A percentile compares a stretch with the other conserved stretches of the same genome.
Evolutionary conservation across 2,329 filamentous ascomycete species (phyloP).

Genomic region (Neurospora sp.): DNA sequence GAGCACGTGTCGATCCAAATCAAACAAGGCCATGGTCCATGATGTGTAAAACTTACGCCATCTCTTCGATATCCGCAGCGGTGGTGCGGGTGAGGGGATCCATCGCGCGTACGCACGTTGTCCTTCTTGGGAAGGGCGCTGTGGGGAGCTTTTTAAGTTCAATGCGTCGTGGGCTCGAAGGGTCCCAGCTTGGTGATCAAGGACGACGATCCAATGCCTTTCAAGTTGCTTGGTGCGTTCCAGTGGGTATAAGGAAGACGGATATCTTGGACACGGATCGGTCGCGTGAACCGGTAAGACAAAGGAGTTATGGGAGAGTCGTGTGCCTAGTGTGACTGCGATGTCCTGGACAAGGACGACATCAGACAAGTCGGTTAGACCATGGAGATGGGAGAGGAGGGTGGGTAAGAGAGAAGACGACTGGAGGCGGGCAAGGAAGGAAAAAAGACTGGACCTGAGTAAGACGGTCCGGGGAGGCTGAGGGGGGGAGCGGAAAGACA

Average conservation of each 20-base stretch:
- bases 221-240: neutral
- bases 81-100: slow-evolving; percentile 1
- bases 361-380: neutral
- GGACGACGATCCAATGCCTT: neutral
- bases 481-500: neutral
- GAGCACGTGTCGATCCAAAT: neutral
- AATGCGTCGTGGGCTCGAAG: neutral
- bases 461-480: neutral
- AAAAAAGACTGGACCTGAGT: neutral
- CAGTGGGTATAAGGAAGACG: neutral
- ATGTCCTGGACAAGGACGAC: neutral
- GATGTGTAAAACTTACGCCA: slow-evolving; percentile 4
- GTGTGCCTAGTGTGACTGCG: neutral
- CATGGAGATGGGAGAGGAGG: neutral
- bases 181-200: neutral
- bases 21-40: neutral
- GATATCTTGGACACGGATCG: neutral
- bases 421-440: no score
- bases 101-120: neutral
- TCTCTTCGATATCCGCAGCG: slow-evolving; percentile 3
- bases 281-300: neutral
- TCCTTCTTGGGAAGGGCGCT: neutral
- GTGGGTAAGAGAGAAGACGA: neutral
- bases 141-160: neutral
- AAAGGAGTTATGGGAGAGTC: neutral